Evolutionary conservation across 1,139 yeast species (phyloP).

Genomic region (Candida sojae): DNA sequence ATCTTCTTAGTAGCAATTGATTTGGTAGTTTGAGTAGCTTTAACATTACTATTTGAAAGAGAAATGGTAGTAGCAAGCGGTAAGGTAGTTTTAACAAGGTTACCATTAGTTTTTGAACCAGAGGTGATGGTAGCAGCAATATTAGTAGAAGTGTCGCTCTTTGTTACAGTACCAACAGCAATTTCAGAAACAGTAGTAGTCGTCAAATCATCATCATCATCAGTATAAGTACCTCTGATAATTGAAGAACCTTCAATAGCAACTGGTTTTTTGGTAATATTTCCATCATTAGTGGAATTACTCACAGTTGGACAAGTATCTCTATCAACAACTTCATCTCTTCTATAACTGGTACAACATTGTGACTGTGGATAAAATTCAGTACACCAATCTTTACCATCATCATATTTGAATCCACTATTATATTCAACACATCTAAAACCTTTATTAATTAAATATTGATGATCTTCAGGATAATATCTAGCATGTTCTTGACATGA

Average conservation of each 20-base stretch:
- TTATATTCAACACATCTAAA: conserved; percentile 24
- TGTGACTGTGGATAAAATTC: conserved; percentile 19
- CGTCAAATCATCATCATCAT: background rate
- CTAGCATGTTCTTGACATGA: conserved; percentile 19
- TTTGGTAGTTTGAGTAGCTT: too few species aligned
- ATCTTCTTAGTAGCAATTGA: too few species aligned
- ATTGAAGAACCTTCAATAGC: background rate
- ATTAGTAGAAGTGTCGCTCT: background rate
- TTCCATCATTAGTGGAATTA: background rate
- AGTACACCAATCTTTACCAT: conserved; percentile 23
- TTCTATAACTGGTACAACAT: conserved; percentile 17
- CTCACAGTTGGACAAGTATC: conserved; percentile 16
- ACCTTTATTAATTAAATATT: conserved; percentile 16
- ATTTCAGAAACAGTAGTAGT: background rate
- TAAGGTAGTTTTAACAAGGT: background rate
- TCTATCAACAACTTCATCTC: conserved; percentile 18
- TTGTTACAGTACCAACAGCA: background rate
- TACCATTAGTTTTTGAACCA: background rate
- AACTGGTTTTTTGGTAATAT: background rate
- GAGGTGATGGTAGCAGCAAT: background rate
- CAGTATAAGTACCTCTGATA: background rate
- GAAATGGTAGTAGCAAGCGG: too few species aligned
- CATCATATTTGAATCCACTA: conserved; percentile 21
- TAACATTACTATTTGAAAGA: too few species aligned
- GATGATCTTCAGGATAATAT: conserved; percentile 18